Evolutionary conservation across 106 monocot genomes (phyloP), one percentile per base, ranked within the genome.

Genomic region (Acorus calamus): DNA sequence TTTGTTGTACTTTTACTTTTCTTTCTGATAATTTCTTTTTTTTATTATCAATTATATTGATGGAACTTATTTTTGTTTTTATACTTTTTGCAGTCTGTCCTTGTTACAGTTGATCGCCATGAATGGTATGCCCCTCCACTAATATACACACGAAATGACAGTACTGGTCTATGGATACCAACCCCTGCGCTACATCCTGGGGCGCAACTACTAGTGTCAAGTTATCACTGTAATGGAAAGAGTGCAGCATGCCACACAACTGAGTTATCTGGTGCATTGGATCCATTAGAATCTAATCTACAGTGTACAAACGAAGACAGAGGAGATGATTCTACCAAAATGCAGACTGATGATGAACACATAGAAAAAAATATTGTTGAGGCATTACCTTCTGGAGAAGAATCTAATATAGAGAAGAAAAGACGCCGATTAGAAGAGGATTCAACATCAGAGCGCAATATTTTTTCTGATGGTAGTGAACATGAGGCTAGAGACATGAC

Each of bases 51-150:
- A 28, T 28, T 28, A n/a, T 28, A 28, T 28, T 51, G 51, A 51
- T 9, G 9, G 51, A 5, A 5, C 5, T 9, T 51, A 51, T 51
- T 9, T 7, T 5, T 51, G 9, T 5, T 9, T n/a, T 51, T 7
- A 48, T 49, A 69, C 9, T 50, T 6, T 11, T 69, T 71, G 71
- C 83, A 94, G 93, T 94, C 93, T 47, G 89, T 94, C 13, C 77
- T 94, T 11, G 89, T 94, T 12, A 94, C 93, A 59, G 70, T 94
- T 68, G 89, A 94, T 77, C 80, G 83, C 46, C 93, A 94, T 73
- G 93, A 89, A 76, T 94, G 93, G 93, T 94, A 89, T 81, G 93
- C 93, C 6, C 66, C 76, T 58, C 89, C 93, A 52, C 86, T 79
- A 65, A 73, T 94, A 69, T 89, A 89, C 63, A 86, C 83, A 46